These are phyloP conservation scores for Apodospora peruviana DNA, from an alignment of 495 filamentous ascomycete species.

Conservation along the genomic window DNA sequence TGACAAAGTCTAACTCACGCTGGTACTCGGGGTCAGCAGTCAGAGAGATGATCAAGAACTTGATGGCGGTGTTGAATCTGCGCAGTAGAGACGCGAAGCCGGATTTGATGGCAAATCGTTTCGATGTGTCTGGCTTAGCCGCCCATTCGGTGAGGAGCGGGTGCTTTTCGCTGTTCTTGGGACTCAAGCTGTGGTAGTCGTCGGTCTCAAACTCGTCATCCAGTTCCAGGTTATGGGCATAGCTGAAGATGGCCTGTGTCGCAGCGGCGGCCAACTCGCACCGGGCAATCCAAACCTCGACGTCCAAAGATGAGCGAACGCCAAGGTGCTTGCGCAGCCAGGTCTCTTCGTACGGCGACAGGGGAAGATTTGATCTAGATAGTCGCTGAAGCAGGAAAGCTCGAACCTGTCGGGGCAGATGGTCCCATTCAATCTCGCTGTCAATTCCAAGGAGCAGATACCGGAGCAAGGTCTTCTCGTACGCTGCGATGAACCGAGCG, in stretches of 20 bases:
- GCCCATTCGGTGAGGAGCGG: neutral
- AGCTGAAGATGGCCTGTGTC: neutral
- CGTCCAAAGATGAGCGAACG: neutral
- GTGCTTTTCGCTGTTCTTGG: neutral
- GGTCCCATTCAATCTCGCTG: slow-evolving; percentile 4
- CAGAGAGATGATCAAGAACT: slow-evolving; percentile 49
- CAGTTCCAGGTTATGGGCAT: neutral
- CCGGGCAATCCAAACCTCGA: slow-evolving; percentile 1
- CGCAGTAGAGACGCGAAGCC: slow-evolving; percentile 30
- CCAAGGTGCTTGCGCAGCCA: neutral
- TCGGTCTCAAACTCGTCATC: neutral
- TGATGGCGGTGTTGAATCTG: slow-evolving; percentile 35
- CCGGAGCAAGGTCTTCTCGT: neutral
- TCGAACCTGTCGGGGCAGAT: neutral
- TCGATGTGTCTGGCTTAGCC: neutral
- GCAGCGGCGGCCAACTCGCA: neutral
- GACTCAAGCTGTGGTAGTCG: neutral
- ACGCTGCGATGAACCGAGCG: neutral
- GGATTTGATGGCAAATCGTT: neutral
- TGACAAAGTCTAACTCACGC: slow-evolving; percentile 48
- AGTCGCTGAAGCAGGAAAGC: neutral
- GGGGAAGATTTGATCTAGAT: neutral
- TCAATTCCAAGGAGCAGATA: neutral
- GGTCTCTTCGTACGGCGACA: neutral
- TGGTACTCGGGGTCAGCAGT: slow-evolving; percentile 57